A percentile compares a stretch with the other conserved stretches of the same genome.
Evolutionary conservation across 495 filamentous ascomycete species (phyloP).

Genomic region (Astrocystis sublimbata): DNA sequence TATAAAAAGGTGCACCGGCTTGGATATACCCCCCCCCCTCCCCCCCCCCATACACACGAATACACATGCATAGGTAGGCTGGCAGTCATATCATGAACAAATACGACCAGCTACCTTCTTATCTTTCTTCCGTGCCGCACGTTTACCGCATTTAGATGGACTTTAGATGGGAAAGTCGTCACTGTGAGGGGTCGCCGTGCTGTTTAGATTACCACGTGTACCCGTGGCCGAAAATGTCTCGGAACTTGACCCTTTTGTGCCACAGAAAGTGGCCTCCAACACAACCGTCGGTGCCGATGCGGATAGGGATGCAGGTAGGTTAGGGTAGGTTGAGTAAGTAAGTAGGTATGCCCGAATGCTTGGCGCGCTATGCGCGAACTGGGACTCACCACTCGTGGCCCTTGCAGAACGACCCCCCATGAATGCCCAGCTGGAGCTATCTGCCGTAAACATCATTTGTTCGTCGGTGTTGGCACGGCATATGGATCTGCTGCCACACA

Average conservation of each 20-base stretch:
- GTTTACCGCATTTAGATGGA: background rate
- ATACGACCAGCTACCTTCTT: background rate
- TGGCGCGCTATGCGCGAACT: too few species aligned
- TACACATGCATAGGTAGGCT: conserved; percentile 7
- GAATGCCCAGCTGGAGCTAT: too few species aligned
- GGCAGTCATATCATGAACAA: background rate
- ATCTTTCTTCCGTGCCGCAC: background rate
- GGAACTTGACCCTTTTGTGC: background rate
- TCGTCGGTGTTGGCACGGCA: too few species aligned
- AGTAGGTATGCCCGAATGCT: too few species aligned
- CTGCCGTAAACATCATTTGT: too few species aligned
- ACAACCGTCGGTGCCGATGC: background rate
- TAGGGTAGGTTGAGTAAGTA: too few species aligned
- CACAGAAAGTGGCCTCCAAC: background rate
- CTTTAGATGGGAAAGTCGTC: background rate
- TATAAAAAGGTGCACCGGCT: conserved; percentile 12
- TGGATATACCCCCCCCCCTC: conserved; percentile 20
- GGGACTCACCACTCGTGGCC: too few species aligned
- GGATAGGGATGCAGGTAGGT: background rate
- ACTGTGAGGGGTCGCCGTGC: conserved; percentile 4
- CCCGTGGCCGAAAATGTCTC: background rate
- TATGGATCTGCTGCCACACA: too few species aligned
- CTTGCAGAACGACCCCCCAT: too few species aligned
- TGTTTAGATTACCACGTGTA: background rate
- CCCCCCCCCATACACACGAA: too few species aligned